Base-by-base conservation (phyloP, 768 basidiomycete species). In the Ramaria rubella region DNA sequence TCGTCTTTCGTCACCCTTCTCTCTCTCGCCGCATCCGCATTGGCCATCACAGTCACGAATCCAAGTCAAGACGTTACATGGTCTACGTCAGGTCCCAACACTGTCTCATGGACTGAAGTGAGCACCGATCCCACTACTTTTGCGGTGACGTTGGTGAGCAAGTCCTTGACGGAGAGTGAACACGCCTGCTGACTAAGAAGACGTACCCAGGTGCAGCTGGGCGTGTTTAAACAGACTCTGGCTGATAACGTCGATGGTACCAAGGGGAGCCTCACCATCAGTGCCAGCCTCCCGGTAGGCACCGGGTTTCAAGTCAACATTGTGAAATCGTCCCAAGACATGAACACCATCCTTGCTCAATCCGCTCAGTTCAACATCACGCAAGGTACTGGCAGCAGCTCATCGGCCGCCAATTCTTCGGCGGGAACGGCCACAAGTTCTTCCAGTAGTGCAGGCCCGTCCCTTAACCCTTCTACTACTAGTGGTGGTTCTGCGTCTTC, bases 281-380 rank as follows among this genome's bases (percentile, higher is more conserved):
- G 61, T 23, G 72, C 85, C 53, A 76, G 72, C 65, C 73, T 86
- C 83, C 81, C 83, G 12, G 45, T 67, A n/a, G 86, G 84, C 55
- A 54, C 61, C 31, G 73, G 69, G 33, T 94, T 80, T 79, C 84
- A 80, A 56, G 76, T 94, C 69, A 90, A 93, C 73, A 68, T 94
- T 26, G 81, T 85, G 59, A 63, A 73, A 61, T 75, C 79, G 61
- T 59, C 74, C 3, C 55, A 76, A 19, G 51, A 81, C 53, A 70
- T 79, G 23, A 64, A 68, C 67, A 69, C 70, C 50, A 82, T 93
- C 61, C 76, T 81, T 52, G 88, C 90, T 36, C 89, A 94, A 70
- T 90, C 88, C 17, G 51, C 55, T 26, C 65, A 80, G 55, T 94
- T 92, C 69, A 70, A 66, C 63, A 81, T 83, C 66, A 68, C 67